A percentile compares a stretch with the other conserved stretches of the same genome.
phyloP scores from a whole-genome alignment of 2,329 filamentous ascomycete species.

The Aspergillus cejpii region DNA sequence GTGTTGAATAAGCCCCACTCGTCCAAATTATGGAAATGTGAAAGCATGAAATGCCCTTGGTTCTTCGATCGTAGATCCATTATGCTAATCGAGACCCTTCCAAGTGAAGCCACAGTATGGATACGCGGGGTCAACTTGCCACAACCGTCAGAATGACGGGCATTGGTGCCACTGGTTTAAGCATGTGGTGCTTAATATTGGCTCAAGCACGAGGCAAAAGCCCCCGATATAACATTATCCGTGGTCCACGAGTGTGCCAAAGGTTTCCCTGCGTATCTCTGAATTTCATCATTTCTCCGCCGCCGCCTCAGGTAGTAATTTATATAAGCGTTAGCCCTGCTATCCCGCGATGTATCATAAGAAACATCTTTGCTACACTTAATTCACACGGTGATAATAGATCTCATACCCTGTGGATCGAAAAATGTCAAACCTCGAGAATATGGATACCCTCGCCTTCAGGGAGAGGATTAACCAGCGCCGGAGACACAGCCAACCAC shows the following conservation, averaged over 20 bases:
- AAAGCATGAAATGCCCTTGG: too few relatives aligned
- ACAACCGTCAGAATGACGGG: neutral
- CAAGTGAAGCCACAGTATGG: too few relatives aligned
- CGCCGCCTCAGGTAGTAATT: neutral
- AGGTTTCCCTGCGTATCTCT: neutral
- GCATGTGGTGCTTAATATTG: neutral
- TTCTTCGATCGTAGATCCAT: too few relatives aligned
- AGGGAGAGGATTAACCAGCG: constrained; percentile 7
- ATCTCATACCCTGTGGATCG: too few relatives aligned
- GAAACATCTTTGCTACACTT: neutral
- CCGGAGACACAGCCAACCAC: constrained; percentile 5
- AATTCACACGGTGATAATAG: too few relatives aligned
- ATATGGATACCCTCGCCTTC: constrained; percentile 10
- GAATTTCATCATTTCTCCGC: neutral
- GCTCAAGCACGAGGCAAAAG: neutral
- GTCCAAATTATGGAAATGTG: too few relatives aligned
- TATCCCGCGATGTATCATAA: too few relatives aligned
- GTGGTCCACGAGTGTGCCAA: neutral
- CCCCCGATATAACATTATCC: neutral
- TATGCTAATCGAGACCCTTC: too few relatives aligned
- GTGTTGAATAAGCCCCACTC: too few relatives aligned
- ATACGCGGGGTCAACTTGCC: neutral
- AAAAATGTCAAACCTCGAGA: neutral
- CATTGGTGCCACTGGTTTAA: neutral
- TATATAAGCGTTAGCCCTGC: too few relatives aligned